Percentiles rank a stretch among this genome's conserved stretches.
These are phyloP conservation scores for Remersonia thermophila DNA, from an alignment of 2,329 filamentous ascomycete species.

Conservation along the genomic window DNA sequence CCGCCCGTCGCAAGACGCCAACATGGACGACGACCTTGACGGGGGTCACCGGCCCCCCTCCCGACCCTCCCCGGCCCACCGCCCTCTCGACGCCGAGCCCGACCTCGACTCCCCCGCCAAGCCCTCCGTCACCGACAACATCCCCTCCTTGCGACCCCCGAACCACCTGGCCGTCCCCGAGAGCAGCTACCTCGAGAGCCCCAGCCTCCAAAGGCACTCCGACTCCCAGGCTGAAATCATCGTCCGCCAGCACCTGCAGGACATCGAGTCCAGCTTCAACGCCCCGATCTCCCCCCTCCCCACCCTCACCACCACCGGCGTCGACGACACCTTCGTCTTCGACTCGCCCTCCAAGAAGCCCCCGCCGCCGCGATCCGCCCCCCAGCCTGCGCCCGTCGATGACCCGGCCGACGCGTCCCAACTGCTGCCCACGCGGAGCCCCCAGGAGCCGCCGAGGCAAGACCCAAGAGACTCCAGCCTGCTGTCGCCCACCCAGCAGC, in stretches of 20 bases:
- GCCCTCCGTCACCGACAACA: constrained; percentile 14
- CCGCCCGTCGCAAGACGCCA: no score
- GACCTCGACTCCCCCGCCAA: constrained; percentile 1
- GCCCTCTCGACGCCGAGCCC: constrained; percentile 8
- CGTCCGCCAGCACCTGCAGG: constrained; percentile 44
- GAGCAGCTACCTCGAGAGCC: constrained; percentile 31
- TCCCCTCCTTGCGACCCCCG: constrained; percentile 17
- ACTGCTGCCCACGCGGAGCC: constrained; percentile 13
- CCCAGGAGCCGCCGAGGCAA: constrained; percentile 4
- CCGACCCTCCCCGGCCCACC: constrained; percentile 5
- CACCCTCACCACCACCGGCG: constrained; percentile 29
- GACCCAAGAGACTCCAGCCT: constrained; percentile 6
- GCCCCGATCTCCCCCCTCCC: constrained; percentile 45
- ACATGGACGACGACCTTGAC: constrained; percentile 3
- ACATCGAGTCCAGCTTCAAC: constrained; percentile 55
- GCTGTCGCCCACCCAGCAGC: constrained; percentile 5
- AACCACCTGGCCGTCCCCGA: constrained; percentile 21
- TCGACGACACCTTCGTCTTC: constrained; percentile 50
- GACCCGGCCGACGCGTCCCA: constrained; percentile 12
- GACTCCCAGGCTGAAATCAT: constrained; percentile 42
- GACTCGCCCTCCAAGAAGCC: constrained; percentile 30
- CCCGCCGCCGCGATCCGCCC: constrained; percentile 4
- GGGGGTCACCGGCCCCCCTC: constrained; percentile 3
- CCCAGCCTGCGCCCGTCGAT: constrained; percentile 6
- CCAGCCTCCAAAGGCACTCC: constrained; percentile 25